phyloP scores from a whole-genome alignment of 1,139 yeast species.

The Scheffersomyces cryptocercus region DNA sequence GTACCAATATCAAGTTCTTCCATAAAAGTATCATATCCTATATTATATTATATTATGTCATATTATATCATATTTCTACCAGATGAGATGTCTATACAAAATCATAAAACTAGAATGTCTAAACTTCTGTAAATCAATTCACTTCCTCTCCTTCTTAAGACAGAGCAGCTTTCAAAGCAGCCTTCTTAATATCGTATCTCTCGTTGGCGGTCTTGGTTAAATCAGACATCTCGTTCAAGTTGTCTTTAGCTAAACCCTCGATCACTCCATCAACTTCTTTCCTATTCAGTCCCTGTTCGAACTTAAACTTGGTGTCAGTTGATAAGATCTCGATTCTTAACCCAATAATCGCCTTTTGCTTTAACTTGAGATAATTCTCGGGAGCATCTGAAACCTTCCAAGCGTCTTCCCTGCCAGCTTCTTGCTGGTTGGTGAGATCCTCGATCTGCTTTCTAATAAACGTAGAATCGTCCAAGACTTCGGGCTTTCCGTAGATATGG shows the following conservation, averaged over 20 bases:
- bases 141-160: constrained; percentile 10
- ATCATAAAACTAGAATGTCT: not conserved
- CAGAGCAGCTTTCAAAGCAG: not conserved
- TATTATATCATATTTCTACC: not conserved
- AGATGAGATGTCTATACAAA: not conserved
- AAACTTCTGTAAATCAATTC: not conserved
- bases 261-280: constrained; percentile 56
- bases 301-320: constrained; percentile 60
- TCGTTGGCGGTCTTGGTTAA: constrained; percentile 10
- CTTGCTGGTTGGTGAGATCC: constrained; percentile 50
- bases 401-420: constrained; percentile 33
- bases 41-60: not conserved
- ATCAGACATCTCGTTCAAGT: constrained; percentile 9
- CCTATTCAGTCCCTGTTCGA: constrained; percentile 52
- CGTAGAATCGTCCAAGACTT: constrained; percentile 45
- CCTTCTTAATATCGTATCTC: constrained; percentile 8
- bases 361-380: constrained; percentile 40
- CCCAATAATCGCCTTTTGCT: constrained; percentile 61
- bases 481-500: constrained; percentile 58
- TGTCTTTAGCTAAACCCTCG: constrained; percentile 41
- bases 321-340: constrained; percentile 52
- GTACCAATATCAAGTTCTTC: no score
- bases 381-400: constrained; percentile 69
- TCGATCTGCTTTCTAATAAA: constrained; percentile 51
- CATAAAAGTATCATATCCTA: not conserved